Base-by-base conservation (phyloP, 1,284 basidiomycete genomes). In the Leccinum pachyderme region DNA sequence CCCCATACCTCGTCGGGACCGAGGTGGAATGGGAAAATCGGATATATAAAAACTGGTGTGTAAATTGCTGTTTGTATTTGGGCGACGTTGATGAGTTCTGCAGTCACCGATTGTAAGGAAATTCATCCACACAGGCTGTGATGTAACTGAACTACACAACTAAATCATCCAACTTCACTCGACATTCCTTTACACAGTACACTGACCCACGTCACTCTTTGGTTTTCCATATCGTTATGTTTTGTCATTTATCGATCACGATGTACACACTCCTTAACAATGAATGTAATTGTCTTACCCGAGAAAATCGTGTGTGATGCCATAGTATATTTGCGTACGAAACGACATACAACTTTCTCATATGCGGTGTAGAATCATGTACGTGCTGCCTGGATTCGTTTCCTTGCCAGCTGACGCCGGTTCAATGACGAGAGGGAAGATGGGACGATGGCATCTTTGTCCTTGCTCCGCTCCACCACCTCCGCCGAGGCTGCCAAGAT, bases 401-500 rank as follows among this genome's bases (percentile, higher is more conserved):
- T 88, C 76, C 89, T 83, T 59, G 89, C 90, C 27, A 92, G 77
- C 74, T 91, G 90, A 73, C 89, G 78, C 73, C 89, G 81, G 81
- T 92, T 91, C 59, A 92, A 75, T 55, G 86, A 87, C 47, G 77
- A 65, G 51, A 91, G 74, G 27, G 81, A 75, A 50, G 77, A 64
- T 25, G 73, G 65, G 37, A 73, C 71, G 55, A 78, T 72, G 54
- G 79, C 79, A 56, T 84, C 81, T 73, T 89, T 87, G 78, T 95
- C 92, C 72, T 91, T 93, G 72, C 86, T 86, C 73, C 92, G 89
- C 79, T 96, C 90, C 51, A 97, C 92, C 75, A 93, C 87, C 61
- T 83, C 84, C 50, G 89, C 86, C 51, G 83, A 77, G 59, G 86
- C 87, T 53, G 84, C 79, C 60, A 97, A 86, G 73, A 97, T 93